Percentiles rank a stretch among this genome's conserved stretches.
These are phyloP conservation scores for Batrachochytrium dendrobatidis DNA, from an alignment of 371 early-diverging fungal genomes.

Conservation along the genomic window DNA sequence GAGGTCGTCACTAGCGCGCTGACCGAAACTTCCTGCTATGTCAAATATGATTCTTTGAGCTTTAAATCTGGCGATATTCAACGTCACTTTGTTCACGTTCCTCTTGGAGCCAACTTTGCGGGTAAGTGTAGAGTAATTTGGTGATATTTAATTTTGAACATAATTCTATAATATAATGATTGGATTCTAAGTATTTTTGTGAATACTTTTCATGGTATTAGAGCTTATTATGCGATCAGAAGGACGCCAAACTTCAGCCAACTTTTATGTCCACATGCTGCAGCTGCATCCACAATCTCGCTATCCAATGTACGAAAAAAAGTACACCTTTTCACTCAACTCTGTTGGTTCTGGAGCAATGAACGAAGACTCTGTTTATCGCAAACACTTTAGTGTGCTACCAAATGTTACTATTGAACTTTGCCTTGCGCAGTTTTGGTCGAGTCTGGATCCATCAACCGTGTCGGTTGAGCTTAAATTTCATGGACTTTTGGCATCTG, in stretches of 20 bases:
- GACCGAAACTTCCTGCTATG: not conserved
- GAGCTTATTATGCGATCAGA: constrained; percentile 23
- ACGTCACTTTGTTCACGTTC: constrained; percentile 75
- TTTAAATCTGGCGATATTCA: constrained; percentile 73
- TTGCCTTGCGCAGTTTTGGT: constrained; percentile 83
- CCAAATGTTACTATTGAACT: constrained; percentile 74
- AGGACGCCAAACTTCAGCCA: constrained; percentile 22
- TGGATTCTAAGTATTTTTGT: not conserved
- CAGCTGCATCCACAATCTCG: constrained; percentile 71
- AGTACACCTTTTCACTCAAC: constrained; percentile 47
- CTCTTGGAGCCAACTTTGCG: constrained; percentile 70
- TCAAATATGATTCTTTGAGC: constrained; percentile 46
- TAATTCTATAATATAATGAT: no score
- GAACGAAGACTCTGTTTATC: constrained; percentile 53
- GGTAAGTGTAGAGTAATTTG: no score
- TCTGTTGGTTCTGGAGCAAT: constrained; percentile 35
- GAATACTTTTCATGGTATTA: constrained; percentile 8
- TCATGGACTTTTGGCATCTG: constrained; percentile 64
- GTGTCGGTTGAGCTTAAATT: constrained; percentile 69
- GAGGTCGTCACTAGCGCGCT: constrained; percentile 12
- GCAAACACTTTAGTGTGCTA: constrained; percentile 55
- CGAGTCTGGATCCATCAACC: constrained; percentile 59
- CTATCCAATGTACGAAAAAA: constrained; percentile 52
- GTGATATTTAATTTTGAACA: no score
- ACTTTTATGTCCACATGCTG: constrained; percentile 22